Evolutionary conservation across 2,329 filamentous ascomycete species (phyloP), one percentile per base, ranked within the genome.

Genomic region (Seiridium cupressi): DNA sequence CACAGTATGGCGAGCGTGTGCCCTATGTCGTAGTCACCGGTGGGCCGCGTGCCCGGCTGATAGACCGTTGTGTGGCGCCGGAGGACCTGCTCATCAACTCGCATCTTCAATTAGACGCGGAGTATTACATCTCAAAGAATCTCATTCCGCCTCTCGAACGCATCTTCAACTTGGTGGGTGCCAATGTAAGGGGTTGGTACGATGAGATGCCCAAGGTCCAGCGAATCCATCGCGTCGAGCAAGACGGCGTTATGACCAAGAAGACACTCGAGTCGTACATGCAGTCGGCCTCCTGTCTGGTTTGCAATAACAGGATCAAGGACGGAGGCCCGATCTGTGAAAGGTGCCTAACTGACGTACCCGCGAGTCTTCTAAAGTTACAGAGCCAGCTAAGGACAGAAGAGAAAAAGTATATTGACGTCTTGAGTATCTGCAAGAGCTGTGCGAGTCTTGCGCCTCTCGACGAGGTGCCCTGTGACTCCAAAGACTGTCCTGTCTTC

Each of bases 41-140:
- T 3, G 91, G 90, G 0, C 95, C 95, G 0, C 92, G 93, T 0
- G 89, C 93, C 6, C 81, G 92, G 36, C 84, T 99, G 7, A 89
- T 93, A 65, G 94, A 98, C 73, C 90, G 95, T 10, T 97, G 93
- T 70, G 91, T 99, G 0, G 86, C 92, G 38, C 95, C 95, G 0
- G 93, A 97, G 68, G 88, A 89, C 8, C 80, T 98, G 3, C 82
- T 98, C 1, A 79, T 85, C 57, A 91, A 91, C 65, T 86, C 91
- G 31, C 86, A 94, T 67, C 84, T 89, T 55, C 88, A 92, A 67
- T 84, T 99, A 18, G 95, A 99, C 70, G 89, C 93, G 0, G 93
- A 97, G 67, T 99, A 99, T 76, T 99, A 99, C 78, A 98, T 99
- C 69, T 87, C 85, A 18, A 98, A 97, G 78, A 98, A 97, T 71